Evolutionary conservation across 257 asterid genomes (phyloP), one percentile per base, ranked within the genome.

Genomic region (Osmanthus fragrans): DNA sequence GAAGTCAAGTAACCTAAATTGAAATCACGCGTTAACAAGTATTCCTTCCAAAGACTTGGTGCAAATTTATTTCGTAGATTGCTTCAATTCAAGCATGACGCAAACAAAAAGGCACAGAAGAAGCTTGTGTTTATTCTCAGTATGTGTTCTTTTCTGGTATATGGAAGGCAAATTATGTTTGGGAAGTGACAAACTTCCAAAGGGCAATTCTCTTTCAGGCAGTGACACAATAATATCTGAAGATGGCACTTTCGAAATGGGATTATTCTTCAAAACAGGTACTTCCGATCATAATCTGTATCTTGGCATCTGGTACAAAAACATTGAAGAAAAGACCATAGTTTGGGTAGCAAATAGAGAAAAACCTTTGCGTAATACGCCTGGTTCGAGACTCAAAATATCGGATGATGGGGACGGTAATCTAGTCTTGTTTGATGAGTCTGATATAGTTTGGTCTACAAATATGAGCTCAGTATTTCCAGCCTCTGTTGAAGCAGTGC

Each of bases 271-370:
- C 64, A 54, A 54, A 33, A 30, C 21, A 60, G 78, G 71, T 5
- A 68, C 29, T 49, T 16, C 49, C 56, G 64, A 47, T 47, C 73
- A 70, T 10, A 81, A 30, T 19, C 39, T 13, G 18, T 82, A 84
- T 56, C 13, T 87, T 15, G 87, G 84, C 42, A 85, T 87, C 34
- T 81, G 90, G 87, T 79, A 85, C 82, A 79, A 73, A 39, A 69
- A 75, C 67, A 71, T 68, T 21, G 67, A 73, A 4, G 76, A 71
- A 30, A 77, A 49, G 36, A 74, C 70, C 33, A 69, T 60, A n/a
- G 85, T 86, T 25, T 83, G 87, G 89, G 80, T 86, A 19, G 87
- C 86, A 54, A 86, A 86, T 67, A 81, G 89, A 72, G 80, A 75
- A 4, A 15, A 25, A 10, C 82, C 85, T 7, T 8, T 81, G 47